Base-by-base conservation (phyloP, 805 yeast genomes). In the Saturnispora gosingensis region DNA sequence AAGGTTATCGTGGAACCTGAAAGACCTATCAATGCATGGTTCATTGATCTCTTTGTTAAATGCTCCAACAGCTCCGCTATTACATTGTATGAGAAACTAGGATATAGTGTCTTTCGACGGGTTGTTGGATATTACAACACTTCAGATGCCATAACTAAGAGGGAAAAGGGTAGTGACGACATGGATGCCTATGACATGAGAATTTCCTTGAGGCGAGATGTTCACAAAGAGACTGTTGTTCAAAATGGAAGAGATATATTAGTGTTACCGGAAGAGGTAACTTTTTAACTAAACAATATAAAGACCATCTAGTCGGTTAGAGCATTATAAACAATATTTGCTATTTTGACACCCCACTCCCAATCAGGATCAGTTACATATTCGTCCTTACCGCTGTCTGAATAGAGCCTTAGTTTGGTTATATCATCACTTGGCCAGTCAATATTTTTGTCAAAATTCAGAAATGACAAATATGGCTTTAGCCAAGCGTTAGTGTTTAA, bases 131-230 rank as follows among this genome's bases (percentile, higher is more conserved):
- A 93, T 63, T 93, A 93, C 64, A 88, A 89, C 11, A 46, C 48
- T 2, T 53, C 46, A 4, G 32, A 45, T 16, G 18, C 44, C 38
- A 27, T 42, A n/a, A 51, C 56, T 28, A 62, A 65, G 22, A 65
- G 76, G 34, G 76, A 72, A 34, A 69, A 70, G 28, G 63, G 72
- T 9, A 69, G 80, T 56, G 97, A 90, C 66, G 77, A 75, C 20
- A 75, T 78, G 45, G 97, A 91, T 71, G 98, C 97, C 0, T 90
- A 80, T 65, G 96, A 88, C 64, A 85, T 86, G 95, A 69, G 95
- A 51, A 79, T 81, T 59, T 72, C 80, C 28, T 72, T 83, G 67
- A 72, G 71, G 5, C 67, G 88, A 50, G 91, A 86, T 61, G 60
- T 61, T 1, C 72, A 77, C 0, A 56, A 68, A 9, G 76, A 75